A percentile compares a stretch with the other conserved stretches of the same genome.
These are phyloP conservation scores for Stygiomarasmius scandens DNA, from an alignment of 1,284 basidiomycete species.

Conservation along the genomic window DNA sequence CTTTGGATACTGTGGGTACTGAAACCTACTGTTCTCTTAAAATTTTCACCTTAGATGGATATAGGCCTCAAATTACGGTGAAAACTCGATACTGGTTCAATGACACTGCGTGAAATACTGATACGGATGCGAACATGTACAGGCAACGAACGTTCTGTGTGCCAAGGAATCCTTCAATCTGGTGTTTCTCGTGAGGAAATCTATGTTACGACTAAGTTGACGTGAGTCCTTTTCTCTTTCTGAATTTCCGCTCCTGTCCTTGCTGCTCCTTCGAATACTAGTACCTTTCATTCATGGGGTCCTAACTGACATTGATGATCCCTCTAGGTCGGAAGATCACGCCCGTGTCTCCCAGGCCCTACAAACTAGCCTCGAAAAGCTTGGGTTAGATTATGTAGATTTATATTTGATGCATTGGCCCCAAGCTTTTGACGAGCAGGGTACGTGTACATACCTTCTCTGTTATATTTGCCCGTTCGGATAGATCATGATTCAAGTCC, in stretches of 20 bases:
- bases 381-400: slow-evolving; percentile 23
- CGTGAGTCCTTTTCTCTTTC: slow-evolving; percentile 4
- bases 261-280: too few species aligned
- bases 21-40: too few species aligned
- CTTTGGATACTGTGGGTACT: slow-evolving; percentile 27
- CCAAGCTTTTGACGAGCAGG: slow-evolving; percentile 11
- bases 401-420: slow-evolving; percentile 28
- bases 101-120: too few species aligned
- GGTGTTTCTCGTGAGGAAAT: slow-evolving; percentile 17
- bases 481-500: too few species aligned
- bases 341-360: slow-evolving; percentile 17
- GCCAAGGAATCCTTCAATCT: slow-evolving; percentile 14
- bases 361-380: slow-evolving; percentile 15
- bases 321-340: too few species aligned
- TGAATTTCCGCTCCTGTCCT: not conserved
- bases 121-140: too few species aligned
- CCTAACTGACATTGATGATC: too few species aligned
- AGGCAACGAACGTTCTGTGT: slow-evolving; percentile 19
- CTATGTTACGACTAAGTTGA: slow-evolving; percentile 19
- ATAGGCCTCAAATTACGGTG: slow-evolving; percentile 19
- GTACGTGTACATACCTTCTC: too few species aligned
- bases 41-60: not conserved
- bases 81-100: too few species aligned
- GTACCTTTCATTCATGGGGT: too few species aligned
- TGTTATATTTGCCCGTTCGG: too few species aligned